phyloP scores from a whole-genome alignment of 495 filamentous ascomycete genomes.

The Penicillium salamii region DNA sequence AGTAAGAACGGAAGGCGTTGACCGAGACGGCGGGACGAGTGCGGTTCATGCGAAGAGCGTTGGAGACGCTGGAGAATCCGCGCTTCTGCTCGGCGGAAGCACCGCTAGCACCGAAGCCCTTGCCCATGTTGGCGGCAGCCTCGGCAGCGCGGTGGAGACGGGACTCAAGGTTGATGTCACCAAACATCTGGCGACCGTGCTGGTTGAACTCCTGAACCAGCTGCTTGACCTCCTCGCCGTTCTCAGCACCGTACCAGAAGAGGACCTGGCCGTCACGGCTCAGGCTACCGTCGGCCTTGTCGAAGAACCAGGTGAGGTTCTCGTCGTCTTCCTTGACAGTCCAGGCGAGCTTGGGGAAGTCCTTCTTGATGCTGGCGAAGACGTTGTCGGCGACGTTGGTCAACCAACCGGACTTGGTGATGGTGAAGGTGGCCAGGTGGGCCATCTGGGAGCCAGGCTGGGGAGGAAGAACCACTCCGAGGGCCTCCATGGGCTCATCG shows the following conservation, averaged over 20 bases:
- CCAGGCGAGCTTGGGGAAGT: constrained; percentile 89
- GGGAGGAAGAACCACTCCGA: constrained; percentile 87
- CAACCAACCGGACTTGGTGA: constrained; percentile 93
- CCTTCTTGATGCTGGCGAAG: constrained; percentile 88
- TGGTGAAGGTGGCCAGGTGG: constrained; percentile 88
- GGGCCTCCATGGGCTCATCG: constrained; percentile 92
- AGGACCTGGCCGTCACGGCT: constrained; percentile 82
- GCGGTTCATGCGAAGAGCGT: constrained; percentile 38
- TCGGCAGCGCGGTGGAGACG: constrained; percentile 75
- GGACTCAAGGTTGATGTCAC: constrained; percentile 84
- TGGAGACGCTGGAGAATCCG: constrained; percentile 58
- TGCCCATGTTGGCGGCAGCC: constrained; percentile 55
- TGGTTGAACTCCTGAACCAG: constrained; percentile 85
- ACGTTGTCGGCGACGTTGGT: constrained; percentile 98
- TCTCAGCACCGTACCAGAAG: constrained; percentile 94
- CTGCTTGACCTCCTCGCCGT: constrained; percentile 77
- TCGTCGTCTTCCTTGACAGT: constrained; percentile 97
- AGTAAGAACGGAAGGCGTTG: constrained; percentile 42
- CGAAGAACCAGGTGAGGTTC: constrained; percentile 98
- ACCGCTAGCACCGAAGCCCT: constrained; percentile 42
- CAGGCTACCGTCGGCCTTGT: constrained; percentile 92
- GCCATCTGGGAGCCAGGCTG: constrained; percentile 53
- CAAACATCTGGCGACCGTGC: constrained; percentile 84
- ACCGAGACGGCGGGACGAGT: constrained; percentile 28
- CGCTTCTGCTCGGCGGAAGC: constrained; percentile 59